A percentile compares a stretch with the other conserved stretches of the same genome.
Evolutionary conservation across 352 stramenopile species (phyloP).

Genomic region (Globisporangium mamillatum): DNA sequence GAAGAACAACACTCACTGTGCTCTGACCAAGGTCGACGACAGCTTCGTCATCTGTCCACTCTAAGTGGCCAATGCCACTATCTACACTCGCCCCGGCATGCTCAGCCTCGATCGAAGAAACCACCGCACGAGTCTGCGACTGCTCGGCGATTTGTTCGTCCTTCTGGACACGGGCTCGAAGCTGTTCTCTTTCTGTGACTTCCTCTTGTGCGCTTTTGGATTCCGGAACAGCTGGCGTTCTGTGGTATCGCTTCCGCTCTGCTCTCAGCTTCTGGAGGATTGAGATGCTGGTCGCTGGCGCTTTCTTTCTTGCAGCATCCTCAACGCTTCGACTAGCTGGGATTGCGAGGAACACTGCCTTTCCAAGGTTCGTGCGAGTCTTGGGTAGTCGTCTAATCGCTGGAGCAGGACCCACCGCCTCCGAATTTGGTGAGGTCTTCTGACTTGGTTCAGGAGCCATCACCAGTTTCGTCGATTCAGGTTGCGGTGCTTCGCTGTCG

Average conservation of each 20-base stretch:
- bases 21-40: background rate
- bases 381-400: background rate
- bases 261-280: slow-evolving; percentile 10
- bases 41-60: background rate
- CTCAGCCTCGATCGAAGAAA: background rate
- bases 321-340: background rate
- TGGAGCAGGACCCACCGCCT: background rate
- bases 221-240: no score
- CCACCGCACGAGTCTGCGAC: background rate
- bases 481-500: background rate
- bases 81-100: background rate
- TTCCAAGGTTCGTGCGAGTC: slow-evolving; percentile 8
- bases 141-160: no score
- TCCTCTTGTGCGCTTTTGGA: background rate
- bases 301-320: background rate
- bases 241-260: slow-evolving; percentile 8
- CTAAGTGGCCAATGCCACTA: background rate
- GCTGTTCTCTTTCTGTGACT: background rate
- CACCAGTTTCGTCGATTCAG: background rate
- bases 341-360: background rate
- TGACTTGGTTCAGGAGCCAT: background rate
- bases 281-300: background rate
- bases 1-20: no score
- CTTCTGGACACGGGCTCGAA: no score
- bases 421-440: background rate